Evolutionary conservation across 176 grass and related monocot species (phyloP), one percentile per base, ranked within the genome.

Genomic region (Zea mays): DNA sequence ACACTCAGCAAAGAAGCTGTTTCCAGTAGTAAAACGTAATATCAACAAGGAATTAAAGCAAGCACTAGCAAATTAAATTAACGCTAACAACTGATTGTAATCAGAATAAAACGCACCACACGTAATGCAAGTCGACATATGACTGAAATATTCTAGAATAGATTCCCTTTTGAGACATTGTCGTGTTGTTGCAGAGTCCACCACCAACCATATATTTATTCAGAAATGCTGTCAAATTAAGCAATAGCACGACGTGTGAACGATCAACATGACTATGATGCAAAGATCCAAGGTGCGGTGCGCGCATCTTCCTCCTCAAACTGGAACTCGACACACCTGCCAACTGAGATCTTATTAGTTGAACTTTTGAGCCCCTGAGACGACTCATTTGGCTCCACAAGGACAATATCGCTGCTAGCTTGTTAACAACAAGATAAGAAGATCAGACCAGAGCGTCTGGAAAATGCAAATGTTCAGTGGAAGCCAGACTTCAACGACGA

Each of bases 291-390:
- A 70, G 1, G 20, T 17, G 17, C 15, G 50, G 50, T 69, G n/a
- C n/a, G n/a, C n/a, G 42, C 11, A 7, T 70, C 20, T 34, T 8
- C 27, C 48, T 46, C 37, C 69, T 73, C 59, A 33, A 57, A 73
- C 60, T 21, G 48, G 21, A 55, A 51, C 46, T 73, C 27, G 83
- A 85, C 75, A 79, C 81, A 85, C 70, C 21, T 7, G 69, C 44
- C 38, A 61, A 75, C 42, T 43, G 11, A 68, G 50, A 75, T 75
- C 35, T 33, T 50, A 16, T n/a, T n/a, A n/a, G n/a, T 7, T 69
- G 62, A 65, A 70, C 44, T 13, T 40, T 48, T 62, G 54, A 61
- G 44, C 8, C 14, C 21, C 7, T 62, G 13, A 69, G 44, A 71
- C 36, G 35, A 51, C 35, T 6, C n/a, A 52, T 2, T 65, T 81